Conservation (phyloP, 2,329 filamentous ascomycete genomes). For the Diaporthe vaccinii region DNA sequence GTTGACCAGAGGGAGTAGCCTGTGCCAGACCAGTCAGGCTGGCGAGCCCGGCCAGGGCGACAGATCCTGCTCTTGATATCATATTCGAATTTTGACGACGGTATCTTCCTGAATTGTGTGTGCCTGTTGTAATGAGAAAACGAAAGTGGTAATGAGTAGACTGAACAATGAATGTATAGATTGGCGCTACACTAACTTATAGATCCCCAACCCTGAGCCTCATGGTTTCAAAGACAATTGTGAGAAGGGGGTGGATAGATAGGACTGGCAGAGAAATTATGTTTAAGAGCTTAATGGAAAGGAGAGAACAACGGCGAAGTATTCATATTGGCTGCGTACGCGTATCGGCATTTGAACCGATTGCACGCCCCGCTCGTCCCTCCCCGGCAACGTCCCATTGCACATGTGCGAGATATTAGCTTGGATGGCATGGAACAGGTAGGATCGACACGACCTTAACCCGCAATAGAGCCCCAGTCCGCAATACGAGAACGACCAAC, state of each 20-base stretch:
- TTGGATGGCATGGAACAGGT: conserved; percentile 2
- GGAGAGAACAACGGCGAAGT: background rate
- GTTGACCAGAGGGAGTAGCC: background rate
- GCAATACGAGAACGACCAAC: background rate
- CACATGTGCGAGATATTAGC: conserved; percentile 22
- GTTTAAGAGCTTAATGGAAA: background rate
- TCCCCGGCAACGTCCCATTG: conserved; percentile 9
- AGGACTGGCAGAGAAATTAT: background rate
- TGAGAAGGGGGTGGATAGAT: background rate
- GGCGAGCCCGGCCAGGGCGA: conserved; percentile 11
- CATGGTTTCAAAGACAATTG: background rate
- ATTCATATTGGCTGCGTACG: background rate
- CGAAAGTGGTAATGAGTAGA: background rate
- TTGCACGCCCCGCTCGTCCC: conserved; percentile 8
- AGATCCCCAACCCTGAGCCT: conserved; percentile 14
- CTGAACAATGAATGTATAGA: background rate
- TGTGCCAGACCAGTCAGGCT: conserved; percentile 4
- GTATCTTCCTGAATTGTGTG: background rate
- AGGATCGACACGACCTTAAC: conserved; percentile 7
- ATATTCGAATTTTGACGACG: background rate
- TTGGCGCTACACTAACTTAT: background rate
- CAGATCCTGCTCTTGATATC: background rate
- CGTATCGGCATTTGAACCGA: conserved; percentile 19
- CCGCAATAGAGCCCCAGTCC: background rate
- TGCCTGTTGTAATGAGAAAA: background rate